Conservation (phyloP, 345 rosid species). For the Lenwebbia sp. region DNA sequence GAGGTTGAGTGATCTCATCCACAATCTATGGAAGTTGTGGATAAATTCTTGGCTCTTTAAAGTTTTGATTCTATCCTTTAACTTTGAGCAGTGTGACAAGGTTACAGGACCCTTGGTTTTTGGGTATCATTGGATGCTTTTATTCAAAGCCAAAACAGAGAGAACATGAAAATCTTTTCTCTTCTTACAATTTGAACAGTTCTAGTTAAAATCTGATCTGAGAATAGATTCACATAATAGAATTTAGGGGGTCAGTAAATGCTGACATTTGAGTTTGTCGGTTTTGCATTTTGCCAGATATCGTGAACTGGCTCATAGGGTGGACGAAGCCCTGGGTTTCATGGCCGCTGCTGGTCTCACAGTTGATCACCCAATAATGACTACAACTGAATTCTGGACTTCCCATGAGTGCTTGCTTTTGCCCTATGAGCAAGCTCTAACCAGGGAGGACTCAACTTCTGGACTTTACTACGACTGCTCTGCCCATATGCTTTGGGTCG, state of each 20-base stretch:
- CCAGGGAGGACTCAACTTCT: constrained; percentile 29
- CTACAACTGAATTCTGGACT: constrained; percentile 27
- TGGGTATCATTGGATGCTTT: background rate
- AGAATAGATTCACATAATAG: background rate
- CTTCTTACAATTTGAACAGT: background rate
- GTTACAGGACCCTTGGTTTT: background rate
- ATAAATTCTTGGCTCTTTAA: background rate
- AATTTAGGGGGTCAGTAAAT: background rate
- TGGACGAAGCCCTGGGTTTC: constrained; percentile 28
- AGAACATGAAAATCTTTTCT: background rate
- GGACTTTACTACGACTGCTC: constrained; percentile 33
- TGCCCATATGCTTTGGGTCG: constrained; percentile 36
- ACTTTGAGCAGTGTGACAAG: background rate
- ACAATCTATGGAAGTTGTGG: background rate
- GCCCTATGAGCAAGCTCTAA: constrained; percentile 30
- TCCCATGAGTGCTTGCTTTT: constrained; percentile 32
- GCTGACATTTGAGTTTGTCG: background rate
- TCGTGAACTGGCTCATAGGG: constrained; percentile 27
- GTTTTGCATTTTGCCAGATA: constrained; percentile 5
- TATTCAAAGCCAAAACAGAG: background rate
- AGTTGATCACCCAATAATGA: constrained; percentile 20
- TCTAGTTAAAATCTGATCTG: background rate
- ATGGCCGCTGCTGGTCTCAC: constrained; percentile 32
- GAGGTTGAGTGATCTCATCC: background rate
- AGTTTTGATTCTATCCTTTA: background rate